Conservation (phyloP, 2,329 filamentous ascomycete species). For the Fonsecaea nubica region DNA sequence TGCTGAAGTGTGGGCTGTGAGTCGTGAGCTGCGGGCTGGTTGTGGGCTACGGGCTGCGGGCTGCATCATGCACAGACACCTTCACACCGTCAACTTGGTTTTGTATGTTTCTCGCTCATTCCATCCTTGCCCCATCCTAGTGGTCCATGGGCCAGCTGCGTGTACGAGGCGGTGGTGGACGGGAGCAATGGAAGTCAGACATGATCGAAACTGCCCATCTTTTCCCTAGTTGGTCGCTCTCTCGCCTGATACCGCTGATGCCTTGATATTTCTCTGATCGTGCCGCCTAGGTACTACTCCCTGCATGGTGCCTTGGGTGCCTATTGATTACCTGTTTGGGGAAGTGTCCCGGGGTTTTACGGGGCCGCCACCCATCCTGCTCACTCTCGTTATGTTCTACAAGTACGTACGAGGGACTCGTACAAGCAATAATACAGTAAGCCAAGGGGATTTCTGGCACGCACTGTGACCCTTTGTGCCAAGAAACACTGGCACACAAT, state of each 20-base stretch:
- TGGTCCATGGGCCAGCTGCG: background rate
- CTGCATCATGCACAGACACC: conserved; percentile 4
- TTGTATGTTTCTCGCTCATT: conserved; percentile 4
- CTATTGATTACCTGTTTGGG: background rate
- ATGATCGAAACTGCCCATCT: background rate
- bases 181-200: background rate
- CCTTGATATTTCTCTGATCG: background rate
- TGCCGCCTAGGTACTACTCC: background rate
- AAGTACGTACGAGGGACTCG: background rate
- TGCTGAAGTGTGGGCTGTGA: too few relatives aligned
- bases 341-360: background rate
- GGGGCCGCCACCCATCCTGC: background rate
- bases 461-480: background rate
- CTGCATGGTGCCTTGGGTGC: background rate
- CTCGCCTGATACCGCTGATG: background rate
- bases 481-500: background rate
- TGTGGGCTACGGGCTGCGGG: background rate
- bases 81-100: background rate
- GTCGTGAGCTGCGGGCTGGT: background rate
- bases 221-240: background rate
- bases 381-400: background rate
- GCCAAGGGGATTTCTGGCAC: too few relatives aligned
- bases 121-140: background rate
- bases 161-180: background rate
- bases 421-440: too few relatives aligned